These are phyloP conservation scores for Solanum stenotomum DNA, from an alignment of 257 asterid genomes.

Conservation along the genomic window DNA sequence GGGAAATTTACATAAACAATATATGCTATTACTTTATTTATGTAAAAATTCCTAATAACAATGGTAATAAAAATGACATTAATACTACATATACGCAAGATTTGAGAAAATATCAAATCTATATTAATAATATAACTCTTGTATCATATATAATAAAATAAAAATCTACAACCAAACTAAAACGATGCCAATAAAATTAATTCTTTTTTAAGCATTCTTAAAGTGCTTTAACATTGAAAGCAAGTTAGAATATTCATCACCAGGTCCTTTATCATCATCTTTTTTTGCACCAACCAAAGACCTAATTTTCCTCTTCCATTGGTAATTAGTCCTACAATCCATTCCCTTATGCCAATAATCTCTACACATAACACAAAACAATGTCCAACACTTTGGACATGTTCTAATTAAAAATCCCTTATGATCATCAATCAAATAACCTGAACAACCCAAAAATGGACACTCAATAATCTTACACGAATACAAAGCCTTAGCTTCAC, in stretches of 20 bases:
- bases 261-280: not conserved
- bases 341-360: conserved; percentile 8
- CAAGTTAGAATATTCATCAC: not conserved
- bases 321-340: not conserved
- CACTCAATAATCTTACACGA: not conserved
- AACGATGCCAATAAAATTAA: not conserved
- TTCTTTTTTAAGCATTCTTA: no score
- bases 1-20: no score
- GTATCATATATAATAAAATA: not conserved
- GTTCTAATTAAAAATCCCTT: not conserved
- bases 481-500: not conserved
- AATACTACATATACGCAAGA: not conserved
- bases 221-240: not conserved
- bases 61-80: no score
- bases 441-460: not conserved
- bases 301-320: not conserved
- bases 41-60: no score
- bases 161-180: not conserved
- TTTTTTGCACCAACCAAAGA: not conserved
- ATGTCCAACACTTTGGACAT: conserved; percentile 2
- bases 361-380: not conserved
- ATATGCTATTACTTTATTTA: no score
- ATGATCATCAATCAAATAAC: not conserved
- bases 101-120: not conserved
- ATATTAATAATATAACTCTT: not conserved